Conservation (phyloP, 1,284 basidiomycete species). For the Phlebopus sp. region DNA sequence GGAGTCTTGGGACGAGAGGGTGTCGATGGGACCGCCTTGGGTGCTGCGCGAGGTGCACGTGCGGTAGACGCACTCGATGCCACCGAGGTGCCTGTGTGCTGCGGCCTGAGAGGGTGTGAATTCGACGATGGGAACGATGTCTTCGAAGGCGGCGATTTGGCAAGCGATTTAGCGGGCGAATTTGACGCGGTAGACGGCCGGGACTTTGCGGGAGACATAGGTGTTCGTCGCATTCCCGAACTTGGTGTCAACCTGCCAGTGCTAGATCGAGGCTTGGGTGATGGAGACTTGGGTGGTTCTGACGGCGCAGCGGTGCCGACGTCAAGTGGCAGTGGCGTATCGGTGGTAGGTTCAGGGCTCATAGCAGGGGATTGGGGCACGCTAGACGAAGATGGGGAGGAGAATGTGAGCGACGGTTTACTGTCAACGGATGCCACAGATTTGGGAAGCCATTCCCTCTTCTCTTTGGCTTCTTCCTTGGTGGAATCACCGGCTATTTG, state of each 20-base stretch:
- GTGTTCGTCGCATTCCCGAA: constrained; percentile 14
- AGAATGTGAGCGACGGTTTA: constrained; percentile 21
- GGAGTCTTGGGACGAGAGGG: constrained; percentile 49
- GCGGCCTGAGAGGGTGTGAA: constrained; percentile 46
- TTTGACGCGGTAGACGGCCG: constrained; percentile 21
- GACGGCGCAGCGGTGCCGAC: constrained; percentile 16
- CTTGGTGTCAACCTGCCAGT: constrained; percentile 20
- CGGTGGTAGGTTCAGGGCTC: constrained; percentile 24
- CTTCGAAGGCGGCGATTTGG: constrained; percentile 27
- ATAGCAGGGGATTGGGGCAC: constrained; percentile 23
- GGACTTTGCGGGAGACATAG: constrained; percentile 25
- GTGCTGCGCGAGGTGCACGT: constrained; percentile 25
- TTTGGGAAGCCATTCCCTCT: constrained; percentile 75
- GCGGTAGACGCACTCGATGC: constrained; percentile 41
- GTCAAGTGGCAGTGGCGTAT: constrained; percentile 11
- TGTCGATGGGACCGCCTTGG: constrained; percentile 36
- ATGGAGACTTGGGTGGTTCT: constrained; percentile 19
- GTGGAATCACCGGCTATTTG: constrained; percentile 59
- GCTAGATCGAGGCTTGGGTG: constrained; percentile 25
- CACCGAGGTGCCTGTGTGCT: constrained; percentile 52
- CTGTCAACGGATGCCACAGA: constrained; percentile 33
- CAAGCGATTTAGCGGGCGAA: constrained; percentile 26
- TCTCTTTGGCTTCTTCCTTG: constrained; percentile 64
- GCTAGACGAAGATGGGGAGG: constrained; percentile 29
- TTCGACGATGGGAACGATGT: constrained; percentile 29